phyloP scores from a whole-genome alignment of 139 green algal species.

The Penium margaritaceum region DNA sequence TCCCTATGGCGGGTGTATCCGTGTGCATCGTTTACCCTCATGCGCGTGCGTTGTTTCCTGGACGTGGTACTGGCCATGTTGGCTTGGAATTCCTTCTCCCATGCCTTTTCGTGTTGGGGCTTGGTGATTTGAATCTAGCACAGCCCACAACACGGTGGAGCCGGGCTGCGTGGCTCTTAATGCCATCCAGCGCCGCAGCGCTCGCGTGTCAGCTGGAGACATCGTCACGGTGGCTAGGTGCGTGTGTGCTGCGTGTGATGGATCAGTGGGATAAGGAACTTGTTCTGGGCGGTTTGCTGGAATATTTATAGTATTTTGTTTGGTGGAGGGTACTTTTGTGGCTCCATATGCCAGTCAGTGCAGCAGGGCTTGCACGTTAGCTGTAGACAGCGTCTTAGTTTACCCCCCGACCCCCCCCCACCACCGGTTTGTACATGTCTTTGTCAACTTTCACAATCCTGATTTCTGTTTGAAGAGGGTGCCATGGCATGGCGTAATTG shows the following conservation, averaged over 20 bases:
- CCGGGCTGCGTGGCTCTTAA: constrained; percentile 71
- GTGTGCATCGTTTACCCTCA: neutral
- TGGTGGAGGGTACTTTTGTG: neutral
- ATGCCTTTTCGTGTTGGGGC: neutral
- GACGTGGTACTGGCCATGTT: neutral
- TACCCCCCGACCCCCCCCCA: neutral
- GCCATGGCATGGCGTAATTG: too few relatives aligned
- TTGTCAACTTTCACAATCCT: too few relatives aligned
- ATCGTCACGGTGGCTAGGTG: constrained; percentile 8
- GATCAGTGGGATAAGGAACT: neutral
- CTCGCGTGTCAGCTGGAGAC: constrained; percentile 29
- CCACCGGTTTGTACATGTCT: neutral
- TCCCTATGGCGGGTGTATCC: neutral
- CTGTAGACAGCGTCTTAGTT: too few relatives aligned
- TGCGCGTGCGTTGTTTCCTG: neutral
- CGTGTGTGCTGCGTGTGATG: neutral
- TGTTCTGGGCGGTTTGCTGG: neutral
- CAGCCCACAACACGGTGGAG: constrained; percentile 51
- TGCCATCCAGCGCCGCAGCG: constrained; percentile 64
- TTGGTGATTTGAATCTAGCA: constrained; percentile 2
- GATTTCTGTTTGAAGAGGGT: too few relatives aligned
- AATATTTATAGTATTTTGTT: neutral
- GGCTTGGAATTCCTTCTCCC: neutral
- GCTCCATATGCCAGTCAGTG: neutral
- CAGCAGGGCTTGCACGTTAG: neutral